A percentile compares a stretch with the other conserved stretches of the same genome.
Evolutionary conservation across 257 asterid species (phyloP).

Genomic region (Ilex aquifolium): DNA sequence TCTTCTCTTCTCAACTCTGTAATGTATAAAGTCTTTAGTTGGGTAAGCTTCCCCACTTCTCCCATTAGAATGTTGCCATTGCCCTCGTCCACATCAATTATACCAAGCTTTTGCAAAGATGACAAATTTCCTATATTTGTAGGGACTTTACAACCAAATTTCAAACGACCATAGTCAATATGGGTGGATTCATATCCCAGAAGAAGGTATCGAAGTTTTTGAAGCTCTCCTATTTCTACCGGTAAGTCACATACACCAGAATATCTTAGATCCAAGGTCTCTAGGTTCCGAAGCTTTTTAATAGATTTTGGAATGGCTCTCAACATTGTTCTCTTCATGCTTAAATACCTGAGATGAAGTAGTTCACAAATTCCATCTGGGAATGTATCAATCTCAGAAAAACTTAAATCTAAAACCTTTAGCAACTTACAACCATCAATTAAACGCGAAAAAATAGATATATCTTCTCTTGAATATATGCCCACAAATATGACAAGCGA

Average conservation of each 20-base stretch:
- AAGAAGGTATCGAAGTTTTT: no score
- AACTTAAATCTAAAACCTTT: conserved; percentile 3
- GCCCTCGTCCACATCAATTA: no score
- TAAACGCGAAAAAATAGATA: not conserved
- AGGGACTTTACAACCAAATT: no score
- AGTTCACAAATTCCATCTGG: conserved; percentile 4
- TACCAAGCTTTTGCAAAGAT: no score
- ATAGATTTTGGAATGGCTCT: conserved; percentile 1
- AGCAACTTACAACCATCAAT: not conserved
- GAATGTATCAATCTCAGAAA: not conserved
- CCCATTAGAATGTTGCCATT: no score
- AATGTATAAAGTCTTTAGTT: no score
- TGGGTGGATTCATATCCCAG: no score
- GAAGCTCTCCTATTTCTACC: conserved; percentile 11
- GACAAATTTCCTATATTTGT: no score
- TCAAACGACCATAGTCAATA: no score
- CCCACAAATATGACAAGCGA: conserved; percentile 6
- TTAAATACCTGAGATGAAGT: conserved; percentile 2
- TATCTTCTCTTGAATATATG: not conserved
- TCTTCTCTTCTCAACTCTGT: no score
- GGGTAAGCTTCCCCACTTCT: no score
- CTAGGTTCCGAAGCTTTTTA: no score
- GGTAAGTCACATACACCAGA: conserved; percentile 3
- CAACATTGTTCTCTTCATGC: not conserved
- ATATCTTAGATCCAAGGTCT: not conserved